These are phyloP conservation scores for Trametes polyzona DNA, from an alignment of 1,284 basidiomycete species.

Conservation along the genomic window DNA sequence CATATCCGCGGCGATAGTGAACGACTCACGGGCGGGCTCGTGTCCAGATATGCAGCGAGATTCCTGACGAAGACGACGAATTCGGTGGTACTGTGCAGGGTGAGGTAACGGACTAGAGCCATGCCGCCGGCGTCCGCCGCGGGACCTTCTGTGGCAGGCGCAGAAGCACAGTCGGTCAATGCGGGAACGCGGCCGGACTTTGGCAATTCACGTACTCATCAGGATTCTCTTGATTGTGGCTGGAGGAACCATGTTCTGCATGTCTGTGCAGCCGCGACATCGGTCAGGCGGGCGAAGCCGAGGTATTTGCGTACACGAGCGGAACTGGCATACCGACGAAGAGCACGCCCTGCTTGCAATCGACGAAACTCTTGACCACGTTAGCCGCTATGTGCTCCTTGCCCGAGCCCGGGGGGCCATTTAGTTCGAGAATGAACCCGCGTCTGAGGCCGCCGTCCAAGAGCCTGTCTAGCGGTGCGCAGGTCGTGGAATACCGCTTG, in stretches of 20 bases:
- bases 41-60: constrained; percentile 49
- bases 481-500: constrained; percentile 46
- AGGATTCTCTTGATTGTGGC: constrained; percentile 47
- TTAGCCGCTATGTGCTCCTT: constrained; percentile 59
- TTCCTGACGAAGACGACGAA: constrained; percentile 63
- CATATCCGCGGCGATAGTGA: constrained; percentile 21
- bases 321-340: constrained; percentile 57
- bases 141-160: constrained; percentile 26
- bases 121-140: constrained; percentile 33
- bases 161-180: constrained; percentile 15
- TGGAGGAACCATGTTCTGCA: constrained; percentile 66
- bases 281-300: constrained; percentile 9
- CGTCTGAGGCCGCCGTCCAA: constrained; percentile 62
- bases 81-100: constrained; percentile 53
- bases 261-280: constrained; percentile 47
- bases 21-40: constrained; percentile 49
- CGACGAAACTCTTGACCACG: constrained; percentile 51
- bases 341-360: constrained; percentile 52
- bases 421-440: constrained; percentile 70
- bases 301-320: constrained; percentile 4
- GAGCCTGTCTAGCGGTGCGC: constrained; percentile 55
- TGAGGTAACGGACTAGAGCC: constrained; percentile 48
- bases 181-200: constrained; percentile 6
- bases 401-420: constrained; percentile 71
- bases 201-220: constrained; percentile 37